A percentile compares a stretch with the other conserved stretches of the same genome.
phyloP scores from a whole-genome alignment of 2,329 filamentous ascomycete species.

The Phialemonium atrogriseum region DNA sequence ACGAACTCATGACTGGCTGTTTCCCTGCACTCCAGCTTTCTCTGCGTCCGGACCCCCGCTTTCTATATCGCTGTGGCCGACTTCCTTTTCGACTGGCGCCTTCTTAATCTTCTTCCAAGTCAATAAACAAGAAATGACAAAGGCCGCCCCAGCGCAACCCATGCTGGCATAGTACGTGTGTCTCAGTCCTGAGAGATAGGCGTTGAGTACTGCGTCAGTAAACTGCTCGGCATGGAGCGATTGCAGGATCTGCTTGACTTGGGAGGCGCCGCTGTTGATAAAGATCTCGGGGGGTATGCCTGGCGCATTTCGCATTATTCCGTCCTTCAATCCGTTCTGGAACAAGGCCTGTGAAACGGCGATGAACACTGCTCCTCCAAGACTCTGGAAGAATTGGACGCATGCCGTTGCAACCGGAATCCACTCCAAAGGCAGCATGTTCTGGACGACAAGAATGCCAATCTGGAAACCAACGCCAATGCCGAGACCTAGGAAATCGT shows the following conservation, averaged over 20 bases:
- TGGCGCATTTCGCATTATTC: slow-evolving; percentile 35
- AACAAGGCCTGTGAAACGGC: slow-evolving; percentile 60
- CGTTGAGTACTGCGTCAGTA: slow-evolving; percentile 32
- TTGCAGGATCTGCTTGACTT: slow-evolving; percentile 36
- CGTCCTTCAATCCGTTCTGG: slow-evolving; percentile 50
- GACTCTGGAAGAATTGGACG: slow-evolving; percentile 53
- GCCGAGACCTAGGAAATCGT: slow-evolving; percentile 30
- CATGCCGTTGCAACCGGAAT: slow-evolving; percentile 43
- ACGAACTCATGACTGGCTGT: background rate
- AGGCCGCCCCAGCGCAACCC: slow-evolving; percentile 36
- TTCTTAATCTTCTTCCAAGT: slow-evolving; percentile 48
- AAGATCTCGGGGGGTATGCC: slow-evolving; percentile 39
- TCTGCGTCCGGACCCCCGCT: background rate
- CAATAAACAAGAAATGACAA: slow-evolving; percentile 33
- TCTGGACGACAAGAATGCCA: slow-evolving; percentile 43
- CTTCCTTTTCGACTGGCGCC: no score
- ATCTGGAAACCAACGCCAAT: slow-evolving; percentile 40
- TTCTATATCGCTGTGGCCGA: background rate
- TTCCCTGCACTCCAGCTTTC: background rate
- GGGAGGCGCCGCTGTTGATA: slow-evolving; percentile 43
- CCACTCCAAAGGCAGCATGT: slow-evolving; percentile 36
- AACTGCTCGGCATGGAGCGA: slow-evolving; percentile 31
- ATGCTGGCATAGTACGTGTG: slow-evolving; percentile 44
- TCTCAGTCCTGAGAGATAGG: slow-evolving; percentile 41
- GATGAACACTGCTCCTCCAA: slow-evolving; percentile 59